A percentile compares a stretch with the other conserved stretches of the same genome.
Conservation (phyloP, 192 early-diverging fungal genomes). For the Podila horticola region DNA sequence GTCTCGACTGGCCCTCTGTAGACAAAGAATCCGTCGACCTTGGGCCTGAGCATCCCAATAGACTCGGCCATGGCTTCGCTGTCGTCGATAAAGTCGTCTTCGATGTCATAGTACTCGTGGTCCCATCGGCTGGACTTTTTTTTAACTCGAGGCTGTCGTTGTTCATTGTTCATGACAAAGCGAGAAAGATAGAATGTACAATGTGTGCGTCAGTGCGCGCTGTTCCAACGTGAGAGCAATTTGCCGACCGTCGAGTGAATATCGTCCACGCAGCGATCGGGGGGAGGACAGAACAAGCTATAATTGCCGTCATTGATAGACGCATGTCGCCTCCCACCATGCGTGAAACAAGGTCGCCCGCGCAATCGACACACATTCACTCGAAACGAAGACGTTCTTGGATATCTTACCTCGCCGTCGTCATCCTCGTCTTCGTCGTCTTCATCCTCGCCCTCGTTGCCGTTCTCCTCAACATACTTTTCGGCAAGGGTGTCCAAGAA, state of each 20-base stretch:
- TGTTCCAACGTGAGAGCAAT: no score
- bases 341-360: no score
- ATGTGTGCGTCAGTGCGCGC: background rate
- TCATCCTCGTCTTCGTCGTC: slow-evolving; percentile 29
- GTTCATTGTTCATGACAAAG: background rate
- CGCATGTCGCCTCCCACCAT: no score
- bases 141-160: background rate
- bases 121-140: slow-evolving; percentile 48
- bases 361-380: no score
- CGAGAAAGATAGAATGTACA: background rate
- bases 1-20: slow-evolving; percentile 58
- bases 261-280: no score
- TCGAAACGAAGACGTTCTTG: background rate
- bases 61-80: slow-evolving; percentile 61
- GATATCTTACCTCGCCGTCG: slow-evolving; percentile 25
- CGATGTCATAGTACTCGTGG: slow-evolving; percentile 60
- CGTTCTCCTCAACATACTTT: slow-evolving; percentile 18
- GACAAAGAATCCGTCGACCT: slow-evolving; percentile 61
- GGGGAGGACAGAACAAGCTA: no score
- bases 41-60: slow-evolving; percentile 47
- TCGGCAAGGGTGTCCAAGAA: slow-evolving; percentile 28
- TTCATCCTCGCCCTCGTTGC: slow-evolving; percentile 22
- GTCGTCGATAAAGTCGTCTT: slow-evolving; percentile 70
- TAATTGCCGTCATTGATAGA: no score
- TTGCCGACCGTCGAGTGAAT: no score